phyloP scores from a whole-genome alignment of 1,284 basidiomycete species.

The Cutaneotrichosporon mucoides region DNA sequence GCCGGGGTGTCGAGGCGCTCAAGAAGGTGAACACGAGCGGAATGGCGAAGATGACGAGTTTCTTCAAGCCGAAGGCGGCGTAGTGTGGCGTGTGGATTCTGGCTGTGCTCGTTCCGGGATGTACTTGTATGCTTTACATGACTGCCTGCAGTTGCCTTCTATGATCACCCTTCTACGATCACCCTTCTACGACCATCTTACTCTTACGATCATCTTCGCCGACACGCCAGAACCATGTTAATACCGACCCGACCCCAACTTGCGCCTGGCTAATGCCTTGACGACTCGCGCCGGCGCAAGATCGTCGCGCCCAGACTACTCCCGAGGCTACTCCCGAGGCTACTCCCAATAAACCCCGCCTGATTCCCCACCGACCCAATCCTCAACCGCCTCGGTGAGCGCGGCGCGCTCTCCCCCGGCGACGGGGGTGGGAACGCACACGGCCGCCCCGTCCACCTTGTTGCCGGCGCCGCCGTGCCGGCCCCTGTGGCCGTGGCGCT shows the following conservation, averaged over 20 bases:
- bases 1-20: conserved; percentile 39
- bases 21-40: conserved; percentile 46
- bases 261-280: neutral
- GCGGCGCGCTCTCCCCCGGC: neutral
- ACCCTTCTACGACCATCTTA: too few species aligned
- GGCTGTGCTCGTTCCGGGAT: too few species aligned
- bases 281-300: neutral
- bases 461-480: neutral
- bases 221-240: too few species aligned
- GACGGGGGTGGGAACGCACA: conserved; percentile 13
- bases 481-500: neutral
- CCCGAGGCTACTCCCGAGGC: neutral
- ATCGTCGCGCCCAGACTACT: neutral
- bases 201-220: too few species aligned
- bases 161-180: too few species aligned
- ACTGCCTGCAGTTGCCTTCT: too few species aligned
- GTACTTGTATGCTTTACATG: too few species aligned
- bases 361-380: neutral
- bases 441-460: conserved; percentile 15
- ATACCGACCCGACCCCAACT: too few species aligned
- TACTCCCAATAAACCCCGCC: too few species aligned
- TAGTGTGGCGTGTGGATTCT: neutral
- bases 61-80: conserved; percentile 42
- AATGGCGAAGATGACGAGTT: conserved; percentile 45
- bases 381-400: neutral